Conservation (phyloP, 2,329 filamentous ascomycete genomes). For the Xylogone sp. region DNA sequence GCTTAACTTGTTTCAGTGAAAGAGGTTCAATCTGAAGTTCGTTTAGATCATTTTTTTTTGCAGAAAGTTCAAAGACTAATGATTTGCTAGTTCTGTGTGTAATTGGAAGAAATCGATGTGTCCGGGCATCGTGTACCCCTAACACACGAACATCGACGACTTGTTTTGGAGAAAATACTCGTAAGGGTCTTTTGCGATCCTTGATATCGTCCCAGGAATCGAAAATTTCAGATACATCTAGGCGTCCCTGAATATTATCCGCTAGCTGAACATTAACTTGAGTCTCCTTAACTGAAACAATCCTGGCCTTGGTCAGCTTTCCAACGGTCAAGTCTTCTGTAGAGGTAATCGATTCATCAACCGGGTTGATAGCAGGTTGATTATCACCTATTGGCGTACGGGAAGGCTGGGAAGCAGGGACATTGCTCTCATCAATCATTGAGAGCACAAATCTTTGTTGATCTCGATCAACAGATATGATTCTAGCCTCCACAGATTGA, state of each 20-base stretch:
- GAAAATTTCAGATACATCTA: constrained; percentile 89
- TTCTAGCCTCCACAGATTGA: constrained; percentile 70
- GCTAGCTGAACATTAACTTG: constrained; percentile 89
- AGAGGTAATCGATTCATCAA: constrained; percentile 61
- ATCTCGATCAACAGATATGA: constrained; percentile 68
- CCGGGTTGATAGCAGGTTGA: constrained; percentile 49
- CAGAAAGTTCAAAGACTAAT: constrained; percentile 79
- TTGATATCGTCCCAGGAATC: constrained; percentile 83
- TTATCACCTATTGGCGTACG: constrained; percentile 28
- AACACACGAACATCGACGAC: constrained; percentile 72
- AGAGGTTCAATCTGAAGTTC: constrained; percentile 58
- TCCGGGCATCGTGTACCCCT: constrained; percentile 84
- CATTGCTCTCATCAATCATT: constrained; percentile 44
- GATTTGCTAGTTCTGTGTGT: constrained; percentile 78
- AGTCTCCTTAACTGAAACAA: constrained; percentile 83
- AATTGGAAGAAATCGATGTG: constrained; percentile 87
- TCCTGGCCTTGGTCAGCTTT: constrained; percentile 68
- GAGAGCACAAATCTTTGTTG: constrained; percentile 67
- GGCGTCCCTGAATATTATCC: constrained; percentile 85
- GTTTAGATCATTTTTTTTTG: constrained; percentile 60
- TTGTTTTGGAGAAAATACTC: constrained; percentile 67
- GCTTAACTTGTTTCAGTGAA: constrained; percentile 67
- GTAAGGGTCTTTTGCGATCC: constrained; percentile 77
- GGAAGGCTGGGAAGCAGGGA: constrained; percentile 28
- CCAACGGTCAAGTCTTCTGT: constrained; percentile 74